A percentile compares a stretch with the other conserved stretches of the same genome.
phyloP scores from a whole-genome alignment of 805 yeast species.

The Candida maris region DNA sequence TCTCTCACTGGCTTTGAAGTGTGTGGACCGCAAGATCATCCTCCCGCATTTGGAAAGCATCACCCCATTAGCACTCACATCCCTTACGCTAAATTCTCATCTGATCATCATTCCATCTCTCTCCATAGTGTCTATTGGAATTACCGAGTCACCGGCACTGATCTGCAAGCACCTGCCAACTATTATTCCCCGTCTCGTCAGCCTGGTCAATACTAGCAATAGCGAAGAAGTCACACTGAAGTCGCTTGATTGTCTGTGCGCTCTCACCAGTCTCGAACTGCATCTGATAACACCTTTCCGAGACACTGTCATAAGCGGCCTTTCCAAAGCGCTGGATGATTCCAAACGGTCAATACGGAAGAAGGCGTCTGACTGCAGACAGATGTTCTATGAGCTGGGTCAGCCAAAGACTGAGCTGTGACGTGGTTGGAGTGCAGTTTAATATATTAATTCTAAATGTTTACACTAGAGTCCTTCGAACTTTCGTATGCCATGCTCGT shows the following conservation, averaged over 20 bases:
- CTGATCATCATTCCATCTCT: constrained; percentile 24
- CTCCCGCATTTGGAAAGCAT: constrained; percentile 60
- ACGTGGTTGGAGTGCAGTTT: background rate
- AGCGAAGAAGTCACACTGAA: constrained; percentile 48
- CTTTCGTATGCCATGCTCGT: constrained; percentile 60
- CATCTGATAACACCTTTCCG: constrained; percentile 50
- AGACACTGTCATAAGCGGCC: constrained; percentile 41
- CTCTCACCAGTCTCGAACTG: constrained; percentile 40
- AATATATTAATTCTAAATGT: background rate
- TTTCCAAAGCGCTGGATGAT: constrained; percentile 64
- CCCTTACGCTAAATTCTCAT: constrained; percentile 35
- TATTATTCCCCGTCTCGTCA: constrained; percentile 52
- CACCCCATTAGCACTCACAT: constrained; percentile 68
- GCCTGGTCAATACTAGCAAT: constrained; percentile 25
- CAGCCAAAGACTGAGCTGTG: constrained; percentile 17
- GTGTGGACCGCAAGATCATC: constrained; percentile 59
- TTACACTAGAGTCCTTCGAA: constrained; percentile 52
- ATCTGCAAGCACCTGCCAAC: constrained; percentile 52
- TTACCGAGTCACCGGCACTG: constrained; percentile 52
- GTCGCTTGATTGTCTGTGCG: constrained; percentile 56
- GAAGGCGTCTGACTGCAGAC: constrained; percentile 76
- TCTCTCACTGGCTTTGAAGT: constrained; percentile 62
- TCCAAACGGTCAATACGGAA: constrained; percentile 70
- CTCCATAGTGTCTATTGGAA: constrained; percentile 30
- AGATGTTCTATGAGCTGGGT: constrained; percentile 58